These are phyloP conservation scores for Kewa caespitosa DNA, from an alignment of 179 eudicot species.

Conservation along the genomic window DNA sequence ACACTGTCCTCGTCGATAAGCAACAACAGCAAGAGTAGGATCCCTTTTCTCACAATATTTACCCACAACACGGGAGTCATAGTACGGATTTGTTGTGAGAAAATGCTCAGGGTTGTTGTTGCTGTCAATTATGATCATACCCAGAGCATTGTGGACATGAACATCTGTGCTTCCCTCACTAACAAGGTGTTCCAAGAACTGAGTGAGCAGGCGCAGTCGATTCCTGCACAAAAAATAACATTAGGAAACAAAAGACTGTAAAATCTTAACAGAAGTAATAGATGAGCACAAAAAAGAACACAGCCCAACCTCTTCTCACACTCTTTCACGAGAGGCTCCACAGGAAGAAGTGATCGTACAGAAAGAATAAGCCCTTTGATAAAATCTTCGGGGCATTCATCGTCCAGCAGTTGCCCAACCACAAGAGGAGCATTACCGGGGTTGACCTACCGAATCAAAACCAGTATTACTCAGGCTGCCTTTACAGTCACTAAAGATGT, in stretches of 20 bases:
- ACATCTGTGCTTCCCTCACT: slow-evolving; percentile 60
- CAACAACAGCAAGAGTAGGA: slow-evolving; percentile 58
- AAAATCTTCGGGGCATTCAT: slow-evolving; percentile 56
- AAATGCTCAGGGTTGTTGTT: slow-evolving; percentile 56
- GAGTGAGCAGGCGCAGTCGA: slow-evolving; percentile 52
- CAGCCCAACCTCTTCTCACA: slow-evolving; percentile 45
- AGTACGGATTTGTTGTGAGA: slow-evolving; percentile 57
- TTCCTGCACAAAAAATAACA: slow-evolving; percentile 29
- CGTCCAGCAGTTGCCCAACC: slow-evolving; percentile 54
- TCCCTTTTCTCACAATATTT: slow-evolving; percentile 57
- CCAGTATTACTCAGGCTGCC: not conserved
- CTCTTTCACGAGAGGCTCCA: slow-evolving; percentile 49
- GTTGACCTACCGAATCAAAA: slow-evolving; percentile 32
- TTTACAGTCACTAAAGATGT: not conserved
- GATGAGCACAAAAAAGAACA: not conserved
- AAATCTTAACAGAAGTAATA: not conserved
- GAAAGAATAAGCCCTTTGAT: slow-evolving; percentile 55
- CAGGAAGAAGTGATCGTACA: slow-evolving; percentile 56
- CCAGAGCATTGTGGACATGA: slow-evolving; percentile 57
- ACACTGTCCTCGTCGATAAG: slow-evolving; percentile 52
- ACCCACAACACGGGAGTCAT: slow-evolving; percentile 61
- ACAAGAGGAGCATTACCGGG: slow-evolving; percentile 55
- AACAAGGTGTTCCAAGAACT: slow-evolving; percentile 55
- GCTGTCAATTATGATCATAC: slow-evolving; percentile 57
- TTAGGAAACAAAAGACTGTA: slow-evolving; percentile 14